Percentiles rank a stretch among this genome's conserved stretches.
phyloP scores from a whole-genome alignment of 495 filamentous ascomycete species.

The Staphylotrichum longicolle region DNA sequence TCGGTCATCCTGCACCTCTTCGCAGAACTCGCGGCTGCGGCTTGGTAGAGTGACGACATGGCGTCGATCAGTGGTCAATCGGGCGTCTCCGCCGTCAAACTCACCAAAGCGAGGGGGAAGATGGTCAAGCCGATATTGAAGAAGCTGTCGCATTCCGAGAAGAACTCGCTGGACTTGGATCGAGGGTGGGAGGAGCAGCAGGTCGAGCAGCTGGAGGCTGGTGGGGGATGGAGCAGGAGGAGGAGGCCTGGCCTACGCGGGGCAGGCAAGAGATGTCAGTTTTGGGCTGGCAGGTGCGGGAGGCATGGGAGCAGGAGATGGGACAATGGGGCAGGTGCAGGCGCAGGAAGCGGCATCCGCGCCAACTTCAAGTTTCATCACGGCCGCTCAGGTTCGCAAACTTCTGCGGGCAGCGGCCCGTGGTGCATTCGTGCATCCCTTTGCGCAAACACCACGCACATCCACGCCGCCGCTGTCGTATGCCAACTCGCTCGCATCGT shows the following conservation, averaged over 20 bases:
- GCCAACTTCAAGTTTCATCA: constrained; percentile 41
- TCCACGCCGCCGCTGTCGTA: constrained; percentile 56
- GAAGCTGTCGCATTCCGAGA: constrained; percentile 52
- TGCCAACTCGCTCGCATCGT: constrained; percentile 50
- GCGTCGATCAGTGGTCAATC: constrained; percentile 36
- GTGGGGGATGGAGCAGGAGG: constrained; percentile 13
- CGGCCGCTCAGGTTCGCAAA: constrained; percentile 51
- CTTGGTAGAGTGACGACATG: constrained; percentile 29
- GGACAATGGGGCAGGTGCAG: constrained; percentile 1
- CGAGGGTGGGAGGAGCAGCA: constrained; percentile 51
- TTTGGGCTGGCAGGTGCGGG: constrained; percentile 27
- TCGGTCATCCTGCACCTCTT: constrained; percentile 4
- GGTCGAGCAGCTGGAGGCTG: constrained; percentile 33
- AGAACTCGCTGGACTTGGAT: constrained; percentile 55
- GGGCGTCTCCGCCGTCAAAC: constrained; percentile 37
- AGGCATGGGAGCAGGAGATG: constrained; percentile 3
- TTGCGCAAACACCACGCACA: constrained; percentile 56
- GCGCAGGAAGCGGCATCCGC: constrained; percentile 23
- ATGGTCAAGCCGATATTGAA: constrained; percentile 56
- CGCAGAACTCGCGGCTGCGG: no score
- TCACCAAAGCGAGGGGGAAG: constrained; percentile 43
- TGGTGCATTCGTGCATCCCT: constrained; percentile 55
- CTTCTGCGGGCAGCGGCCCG: constrained; percentile 47
- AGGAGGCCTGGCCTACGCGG: constrained; percentile 18
- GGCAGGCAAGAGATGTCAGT: constrained; percentile 33